Base-by-base conservation (phyloP, 148 eudicot species). In the Spergularia marina region DNA sequence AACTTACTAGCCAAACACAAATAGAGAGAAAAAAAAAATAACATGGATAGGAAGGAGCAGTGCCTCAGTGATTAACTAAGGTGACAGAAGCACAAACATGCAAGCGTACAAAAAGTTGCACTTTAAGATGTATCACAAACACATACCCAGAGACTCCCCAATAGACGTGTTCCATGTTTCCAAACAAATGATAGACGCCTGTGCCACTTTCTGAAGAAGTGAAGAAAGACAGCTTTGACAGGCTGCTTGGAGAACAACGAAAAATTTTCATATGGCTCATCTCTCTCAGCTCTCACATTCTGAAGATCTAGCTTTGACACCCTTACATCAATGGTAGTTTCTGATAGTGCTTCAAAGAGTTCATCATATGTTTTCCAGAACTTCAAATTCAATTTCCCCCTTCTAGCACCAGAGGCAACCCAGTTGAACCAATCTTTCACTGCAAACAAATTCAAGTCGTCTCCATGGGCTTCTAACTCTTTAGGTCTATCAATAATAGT, bases 61-160 rank as follows among this genome's bases (percentile, higher is more conserved):
- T 44, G 16, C 68, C 9, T 3, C 23, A 44, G 20, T 41, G 53
- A 7, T 57, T 41, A 58, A 23, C 52, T 55, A 21, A 65, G 21
- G 47, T 15, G 15, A 67, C 13, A 39, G 55, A 70, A 25, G 59
- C 68, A 55, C 65, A 54, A 74, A 71, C 55, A 54, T 10, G 67
- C 15, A 74, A 66, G 60, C 13, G 63, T 70, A 53, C 23, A 17
- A 58, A 10, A 59, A 34, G 44, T 14, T 12, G 54, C n/a, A 64
- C 23, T 75, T 16, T 11, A 54, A 23, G 15, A 30, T 52, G 59
- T 9, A 53, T 55, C 30, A 58, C 56, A 62, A 58, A 52, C 53
- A 83, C 97, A 84, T 75, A 94, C 98, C 98, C 98, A 91, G 77
- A 94, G 74, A 84, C 85, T 85, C 76, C 88, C 81, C 78, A 91